Conservation (phyloP, 805 yeast species). For the Candida schatavii region DNA sequence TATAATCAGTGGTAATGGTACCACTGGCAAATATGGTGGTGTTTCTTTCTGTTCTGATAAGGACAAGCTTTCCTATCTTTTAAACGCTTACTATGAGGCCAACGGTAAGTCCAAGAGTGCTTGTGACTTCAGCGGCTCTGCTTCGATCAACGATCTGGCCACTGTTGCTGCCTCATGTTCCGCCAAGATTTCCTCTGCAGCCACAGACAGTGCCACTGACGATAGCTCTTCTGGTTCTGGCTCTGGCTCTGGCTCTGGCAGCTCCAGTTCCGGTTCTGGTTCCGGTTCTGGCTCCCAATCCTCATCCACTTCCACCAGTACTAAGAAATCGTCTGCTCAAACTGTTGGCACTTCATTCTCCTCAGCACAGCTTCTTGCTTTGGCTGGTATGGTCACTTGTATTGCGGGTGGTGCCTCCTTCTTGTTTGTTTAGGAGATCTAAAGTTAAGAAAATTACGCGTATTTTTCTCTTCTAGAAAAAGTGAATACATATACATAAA, state of each 20-base stretch:
- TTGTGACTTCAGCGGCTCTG: conserved; percentile 72
- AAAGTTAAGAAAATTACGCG: conserved; percentile 1
- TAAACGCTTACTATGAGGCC: conserved; percentile 59
- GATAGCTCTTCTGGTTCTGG: conserved; percentile 22
- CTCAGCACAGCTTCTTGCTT: conserved; percentile 31
- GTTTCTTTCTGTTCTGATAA: conserved; percentile 68
- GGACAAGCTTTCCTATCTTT: conserved; percentile 61
- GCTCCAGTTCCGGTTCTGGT: conserved; percentile 17
- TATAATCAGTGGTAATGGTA: conserved; percentile 62
- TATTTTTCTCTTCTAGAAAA: too few species aligned
- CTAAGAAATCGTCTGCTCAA: conserved; percentile 18
- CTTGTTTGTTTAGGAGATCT: conserved; percentile 21
- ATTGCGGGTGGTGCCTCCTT: conserved; percentile 46
- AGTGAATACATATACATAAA: not conserved
- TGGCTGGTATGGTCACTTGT: conserved; percentile 32
- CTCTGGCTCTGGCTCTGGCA: conserved; percentile 19
- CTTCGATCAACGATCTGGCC: conserved; percentile 37
- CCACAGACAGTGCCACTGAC: conserved; percentile 14
- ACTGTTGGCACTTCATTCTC: conserved; percentile 19
- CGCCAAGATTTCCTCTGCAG: conserved; percentile 18
- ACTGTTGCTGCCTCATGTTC: conserved; percentile 31
- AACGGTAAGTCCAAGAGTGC: conserved; percentile 45
- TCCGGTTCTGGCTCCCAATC: conserved; percentile 19
- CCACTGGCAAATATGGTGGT: conserved; percentile 66
- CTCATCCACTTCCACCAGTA: conserved; percentile 20